These are phyloP conservation scores for Cyphellophora europaea DNA, from an alignment of 2,329 filamentous ascomycete genomes.

Conservation along the genomic window DNA sequence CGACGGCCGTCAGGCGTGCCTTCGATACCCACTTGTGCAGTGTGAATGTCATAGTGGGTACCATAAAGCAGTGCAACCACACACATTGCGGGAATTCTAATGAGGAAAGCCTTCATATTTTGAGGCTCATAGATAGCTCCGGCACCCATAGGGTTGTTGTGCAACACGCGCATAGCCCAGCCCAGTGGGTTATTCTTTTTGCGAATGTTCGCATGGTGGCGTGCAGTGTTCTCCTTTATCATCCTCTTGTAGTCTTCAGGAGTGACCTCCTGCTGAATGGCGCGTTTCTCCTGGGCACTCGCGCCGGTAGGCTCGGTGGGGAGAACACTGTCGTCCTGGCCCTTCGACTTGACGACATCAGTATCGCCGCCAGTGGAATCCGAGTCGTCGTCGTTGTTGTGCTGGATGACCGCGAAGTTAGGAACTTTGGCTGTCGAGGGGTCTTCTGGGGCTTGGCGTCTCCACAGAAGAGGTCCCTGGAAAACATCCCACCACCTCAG, in stretches of 20 bases:
- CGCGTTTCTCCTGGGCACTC: conserved; percentile 33
- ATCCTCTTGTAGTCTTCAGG: conserved; percentile 29
- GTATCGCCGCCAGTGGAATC: conserved; percentile 27
- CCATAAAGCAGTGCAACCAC: conserved; percentile 60
- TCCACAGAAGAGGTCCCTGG: conserved; percentile 55
- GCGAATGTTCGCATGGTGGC: conserved; percentile 54
- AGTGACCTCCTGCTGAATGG: conserved; percentile 6
- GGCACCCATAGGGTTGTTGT: conserved; percentile 61
- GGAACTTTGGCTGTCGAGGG: conserved; percentile 52
- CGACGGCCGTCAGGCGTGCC: conserved; percentile 65
- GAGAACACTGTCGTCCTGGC: background rate
- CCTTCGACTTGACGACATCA: conserved; percentile 8
- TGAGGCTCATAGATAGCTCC: conserved; percentile 65
- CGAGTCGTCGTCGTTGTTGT: conserved; percentile 43
- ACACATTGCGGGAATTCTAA: conserved; percentile 61
- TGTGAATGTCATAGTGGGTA: conserved; percentile 73
- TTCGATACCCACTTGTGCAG: conserved; percentile 58
- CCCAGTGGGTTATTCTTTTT: conserved; percentile 58
- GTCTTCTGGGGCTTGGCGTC: conserved; percentile 45
- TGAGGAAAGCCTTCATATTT: conserved; percentile 56
- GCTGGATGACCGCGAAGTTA: conserved; percentile 69
- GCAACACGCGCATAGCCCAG: conserved; percentile 73
- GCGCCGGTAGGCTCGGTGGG: background rate
- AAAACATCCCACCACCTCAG: conserved; percentile 56
- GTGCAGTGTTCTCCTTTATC: conserved; percentile 54